Conservation (phyloP, 176 grass and related monocot genomes). For the Saccharum officinarum region DNA sequence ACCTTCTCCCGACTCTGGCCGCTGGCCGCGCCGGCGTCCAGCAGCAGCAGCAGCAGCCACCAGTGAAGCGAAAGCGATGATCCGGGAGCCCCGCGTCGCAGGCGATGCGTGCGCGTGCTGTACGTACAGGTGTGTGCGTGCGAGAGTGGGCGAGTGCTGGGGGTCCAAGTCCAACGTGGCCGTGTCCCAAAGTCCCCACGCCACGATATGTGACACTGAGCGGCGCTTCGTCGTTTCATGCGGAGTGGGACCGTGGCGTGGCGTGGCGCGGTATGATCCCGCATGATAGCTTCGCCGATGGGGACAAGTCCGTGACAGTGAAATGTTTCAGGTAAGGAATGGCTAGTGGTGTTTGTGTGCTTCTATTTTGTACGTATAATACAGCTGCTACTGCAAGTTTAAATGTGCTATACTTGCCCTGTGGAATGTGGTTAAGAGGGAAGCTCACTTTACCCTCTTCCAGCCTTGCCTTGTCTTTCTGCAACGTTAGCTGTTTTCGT, state of each 20-base stretch:
- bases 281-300: constrained; percentile 30
- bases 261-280: no score
- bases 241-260: no score
- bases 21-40: background rate
- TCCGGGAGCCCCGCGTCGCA: no score
- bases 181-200: no score
- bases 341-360: constrained; percentile 7
- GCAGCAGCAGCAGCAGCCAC: background rate
- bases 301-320: constrained; percentile 28
- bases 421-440: no score
- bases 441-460: no score
- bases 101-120: no score
- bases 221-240: no score
- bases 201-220: no score
- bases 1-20: constrained; percentile 92
- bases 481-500: no score
- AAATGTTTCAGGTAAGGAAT: constrained; percentile 12
- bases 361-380: background rate
- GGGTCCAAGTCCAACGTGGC: no score
- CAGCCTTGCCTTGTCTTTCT: background rate
- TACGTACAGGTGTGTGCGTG: background rate
- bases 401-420: background rate
- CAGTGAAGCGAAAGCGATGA: background rate
- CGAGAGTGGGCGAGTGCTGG: background rate
- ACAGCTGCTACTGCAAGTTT: background rate